These are phyloP conservation scores for Lachancea quebecensis DNA, from an alignment of 805 yeast species.

Conservation along the genomic window DNA sequence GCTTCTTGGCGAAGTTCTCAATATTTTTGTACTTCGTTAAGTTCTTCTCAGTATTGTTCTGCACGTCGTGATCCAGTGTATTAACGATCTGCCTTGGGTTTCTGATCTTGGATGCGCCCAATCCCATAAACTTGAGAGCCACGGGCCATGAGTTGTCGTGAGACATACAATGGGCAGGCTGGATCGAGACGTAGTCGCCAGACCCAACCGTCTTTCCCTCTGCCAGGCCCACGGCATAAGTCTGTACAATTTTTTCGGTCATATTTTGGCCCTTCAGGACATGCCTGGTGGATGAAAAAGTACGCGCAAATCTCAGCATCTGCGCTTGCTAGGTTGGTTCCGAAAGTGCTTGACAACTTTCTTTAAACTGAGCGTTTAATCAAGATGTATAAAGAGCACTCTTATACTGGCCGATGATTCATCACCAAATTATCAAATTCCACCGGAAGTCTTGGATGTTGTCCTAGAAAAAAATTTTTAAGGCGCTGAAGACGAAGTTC, in stretches of 20 bases:
- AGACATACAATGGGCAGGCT: constrained; percentile 97
- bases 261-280: constrained; percentile 54
- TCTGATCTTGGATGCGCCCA: constrained; percentile 79
- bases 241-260: constrained; percentile 93
- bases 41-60: constrained; percentile 84
- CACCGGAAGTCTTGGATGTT: background rate
- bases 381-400: too few species aligned
- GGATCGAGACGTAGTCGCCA: constrained; percentile 93
- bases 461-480: background rate
- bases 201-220: constrained; percentile 67
- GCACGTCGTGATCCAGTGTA: constrained; percentile 97
- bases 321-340: background rate
- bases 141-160: constrained; percentile 99
- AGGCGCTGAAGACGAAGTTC: background rate
- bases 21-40: constrained; percentile 82
- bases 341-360: background rate
- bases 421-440: background rate
- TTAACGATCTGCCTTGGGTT: constrained; percentile 89
- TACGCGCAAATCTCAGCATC: constrained; percentile 24
- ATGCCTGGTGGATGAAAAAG: constrained; percentile 15
- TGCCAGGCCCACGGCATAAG: constrained; percentile 81
- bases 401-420: background rate
- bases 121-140: constrained; percentile 89
- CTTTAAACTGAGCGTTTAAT: background rate
- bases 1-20: constrained; percentile 80